phyloP scores from a whole-genome alignment of 176 grass and related monocot genomes.

The Coix lacrymajobi region DNA sequence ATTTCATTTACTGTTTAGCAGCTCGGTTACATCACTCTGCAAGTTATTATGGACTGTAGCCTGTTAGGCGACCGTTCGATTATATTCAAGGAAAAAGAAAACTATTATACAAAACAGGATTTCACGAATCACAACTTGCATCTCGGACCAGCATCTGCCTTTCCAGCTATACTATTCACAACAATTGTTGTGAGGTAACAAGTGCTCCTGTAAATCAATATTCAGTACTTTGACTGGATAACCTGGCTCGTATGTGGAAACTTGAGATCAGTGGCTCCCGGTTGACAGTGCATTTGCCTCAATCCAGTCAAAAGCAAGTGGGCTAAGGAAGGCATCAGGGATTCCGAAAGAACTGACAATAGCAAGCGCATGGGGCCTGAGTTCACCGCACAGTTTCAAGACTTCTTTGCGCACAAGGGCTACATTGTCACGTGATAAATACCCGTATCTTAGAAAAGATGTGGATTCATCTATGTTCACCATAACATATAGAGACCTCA shows the following conservation, averaged over 20 bases:
- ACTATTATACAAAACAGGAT: neutral
- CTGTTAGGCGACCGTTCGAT: neutral
- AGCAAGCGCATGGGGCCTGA: constrained; percentile 79
- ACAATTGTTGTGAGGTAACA: constrained; percentile 5
- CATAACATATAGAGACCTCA: constrained; percentile 84
- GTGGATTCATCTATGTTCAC: constrained; percentile 78
- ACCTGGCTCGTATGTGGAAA: neutral
- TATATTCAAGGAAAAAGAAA: constrained; percentile 25
- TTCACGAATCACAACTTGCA: neutral
- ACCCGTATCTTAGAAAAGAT: constrained; percentile 83
- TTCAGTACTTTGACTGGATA: neutral
- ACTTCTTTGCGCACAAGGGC: constrained; percentile 71
- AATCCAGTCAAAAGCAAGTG: constrained; percentile 98
- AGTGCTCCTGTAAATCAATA: neutral
- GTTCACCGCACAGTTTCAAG: constrained; percentile 55
- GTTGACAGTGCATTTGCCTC: constrained; percentile 69
- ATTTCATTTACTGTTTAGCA: neutral
- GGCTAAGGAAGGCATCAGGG: constrained; percentile 87
- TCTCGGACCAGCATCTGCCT: neutral
- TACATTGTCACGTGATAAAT: constrained; percentile 60
- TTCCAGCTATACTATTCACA: neutral
- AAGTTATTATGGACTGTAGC: neutral
- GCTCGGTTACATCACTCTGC: neutral
- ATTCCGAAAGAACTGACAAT: constrained; percentile 85
- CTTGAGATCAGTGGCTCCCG: constrained; percentile 40